phyloP scores from a whole-genome alignment of 305 asterid genomes.

The Fraxinus platypoda region DNA sequence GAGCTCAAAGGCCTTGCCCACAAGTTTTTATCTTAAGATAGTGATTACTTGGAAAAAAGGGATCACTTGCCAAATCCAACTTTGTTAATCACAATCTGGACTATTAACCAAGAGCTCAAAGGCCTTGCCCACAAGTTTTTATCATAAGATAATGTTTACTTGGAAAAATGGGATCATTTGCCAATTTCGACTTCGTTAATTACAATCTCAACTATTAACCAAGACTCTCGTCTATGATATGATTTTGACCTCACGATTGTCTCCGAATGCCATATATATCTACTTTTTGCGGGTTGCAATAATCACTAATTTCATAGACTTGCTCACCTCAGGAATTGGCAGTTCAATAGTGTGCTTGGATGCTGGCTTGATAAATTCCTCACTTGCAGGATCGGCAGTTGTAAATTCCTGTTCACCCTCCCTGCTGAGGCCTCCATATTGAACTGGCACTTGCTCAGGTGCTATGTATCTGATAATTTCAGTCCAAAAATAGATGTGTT shows the following conservation, averaged over 20 bases:
- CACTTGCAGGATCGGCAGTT: slow-evolving; percentile 56
- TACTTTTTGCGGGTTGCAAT: not conserved
- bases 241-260: not conserved
- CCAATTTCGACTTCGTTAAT: not conserved
- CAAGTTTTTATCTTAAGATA: not conserved
- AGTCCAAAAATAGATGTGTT: not conserved
- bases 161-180: not conserved
- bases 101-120: not conserved
- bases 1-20: not conserved
- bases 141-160: not conserved
- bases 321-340: slow-evolving; percentile 74
- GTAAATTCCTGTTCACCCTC: slow-evolving; percentile 75
- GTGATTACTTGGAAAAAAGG: not conserved
- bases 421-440: slow-evolving; percentile 90
- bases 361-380: slow-evolving; percentile 77
- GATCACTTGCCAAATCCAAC: not conserved
- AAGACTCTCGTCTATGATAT: not conserved
- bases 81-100: not conserved
- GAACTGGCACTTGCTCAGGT: slow-evolving; percentile 88
- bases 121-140: not conserved
- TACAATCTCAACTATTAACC: not conserved
- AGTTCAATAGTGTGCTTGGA: slow-evolving; percentile 67
- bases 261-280: not conserved
- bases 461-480: slow-evolving; percentile 63
- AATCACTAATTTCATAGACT: not conserved